phyloP scores from a whole-genome alignment of 164 flowering plant species.

The Taxillus chinensis region DNA sequence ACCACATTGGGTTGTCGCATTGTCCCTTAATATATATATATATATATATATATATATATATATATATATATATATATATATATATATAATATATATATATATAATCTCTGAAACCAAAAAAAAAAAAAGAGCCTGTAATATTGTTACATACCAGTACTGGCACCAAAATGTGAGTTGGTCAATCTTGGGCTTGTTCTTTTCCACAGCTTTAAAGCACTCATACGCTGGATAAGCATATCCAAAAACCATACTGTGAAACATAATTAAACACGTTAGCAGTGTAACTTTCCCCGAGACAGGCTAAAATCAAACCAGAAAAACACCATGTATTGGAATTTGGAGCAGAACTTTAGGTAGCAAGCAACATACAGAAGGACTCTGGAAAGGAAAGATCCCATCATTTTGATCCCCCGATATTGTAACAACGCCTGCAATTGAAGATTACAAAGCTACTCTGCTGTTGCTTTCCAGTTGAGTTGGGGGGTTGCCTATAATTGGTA shows the following conservation, averaged over 20 bases:
- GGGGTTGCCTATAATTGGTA: too few relatives aligned
- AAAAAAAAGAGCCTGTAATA: background rate
- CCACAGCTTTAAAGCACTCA: conserved; percentile 6
- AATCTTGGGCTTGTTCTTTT: conserved; percentile 1
- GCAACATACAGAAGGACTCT: conserved; percentile 2
- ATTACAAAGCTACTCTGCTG: too few relatives aligned
- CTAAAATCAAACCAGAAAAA: background rate
- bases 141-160: conserved; percentile 1
- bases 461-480: too few relatives aligned
- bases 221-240: conserved; percentile 4
- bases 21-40: too few relatives aligned
- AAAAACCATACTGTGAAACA: conserved; percentile 2
- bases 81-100: too few relatives aligned
- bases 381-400: conserved; percentile 7
- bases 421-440: too few relatives aligned
- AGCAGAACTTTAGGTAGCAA: background rate
- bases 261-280: background rate
- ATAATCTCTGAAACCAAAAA: too few relatives aligned
- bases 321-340: background rate
- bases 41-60: too few relatives aligned
- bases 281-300: background rate
- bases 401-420: background rate
- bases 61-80: too few relatives aligned
- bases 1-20: too few relatives aligned
- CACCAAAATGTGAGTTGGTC: conserved; percentile 7